Conservation (phyloP, 345 rosid species). For the thale cress (Arabidopsis thaliana) region DNA sequence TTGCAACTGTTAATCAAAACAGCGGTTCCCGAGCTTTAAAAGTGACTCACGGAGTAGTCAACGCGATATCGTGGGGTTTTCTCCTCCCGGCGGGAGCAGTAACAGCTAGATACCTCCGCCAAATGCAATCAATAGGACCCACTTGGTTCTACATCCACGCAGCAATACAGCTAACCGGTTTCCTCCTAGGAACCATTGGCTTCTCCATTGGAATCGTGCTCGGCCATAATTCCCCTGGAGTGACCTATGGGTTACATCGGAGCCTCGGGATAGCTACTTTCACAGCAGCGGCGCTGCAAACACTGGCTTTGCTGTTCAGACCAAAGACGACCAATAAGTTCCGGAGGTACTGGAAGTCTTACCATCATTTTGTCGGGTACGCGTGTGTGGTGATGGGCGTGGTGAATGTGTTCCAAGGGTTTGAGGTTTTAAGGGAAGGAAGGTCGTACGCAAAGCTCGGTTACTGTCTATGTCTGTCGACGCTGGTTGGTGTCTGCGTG, state of each 20-base stretch:
- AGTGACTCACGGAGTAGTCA: conserved; percentile 62
- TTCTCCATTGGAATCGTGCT: conserved; percentile 77
- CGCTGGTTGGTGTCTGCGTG: conserved; percentile 73
- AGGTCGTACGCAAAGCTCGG: conserved; percentile 71
- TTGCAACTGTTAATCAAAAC: conserved; percentile 42
- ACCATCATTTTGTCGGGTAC: conserved; percentile 96
- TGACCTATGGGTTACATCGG: conserved; percentile 71
- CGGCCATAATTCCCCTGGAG: conserved; percentile 73
- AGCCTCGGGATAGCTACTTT: conserved; percentile 79
- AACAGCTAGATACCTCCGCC: conserved; percentile 77
- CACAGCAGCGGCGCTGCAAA: conserved; percentile 67
- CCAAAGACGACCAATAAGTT: conserved; percentile 87
- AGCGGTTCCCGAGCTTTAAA: conserved; percentile 50
- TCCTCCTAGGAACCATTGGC: conserved; percentile 71
- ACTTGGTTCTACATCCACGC: conserved; percentile 91
- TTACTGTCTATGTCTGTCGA: conserved; percentile 77
- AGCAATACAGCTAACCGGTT: conserved; percentile 61
- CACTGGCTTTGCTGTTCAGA: conserved; percentile 78
- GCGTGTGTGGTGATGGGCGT: conserved; percentile 87
- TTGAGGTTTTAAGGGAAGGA: conserved; percentile 82
- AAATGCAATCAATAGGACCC: conserved; percentile 69
- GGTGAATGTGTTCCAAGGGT: conserved; percentile 97
- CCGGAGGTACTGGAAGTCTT: conserved; percentile 94
- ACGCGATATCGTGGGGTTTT: conserved; percentile 82
- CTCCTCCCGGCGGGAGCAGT: conserved; percentile 74